Base-by-base conservation (phyloP, 768 basidiomycete species). In the Boletales sp. region DNA sequence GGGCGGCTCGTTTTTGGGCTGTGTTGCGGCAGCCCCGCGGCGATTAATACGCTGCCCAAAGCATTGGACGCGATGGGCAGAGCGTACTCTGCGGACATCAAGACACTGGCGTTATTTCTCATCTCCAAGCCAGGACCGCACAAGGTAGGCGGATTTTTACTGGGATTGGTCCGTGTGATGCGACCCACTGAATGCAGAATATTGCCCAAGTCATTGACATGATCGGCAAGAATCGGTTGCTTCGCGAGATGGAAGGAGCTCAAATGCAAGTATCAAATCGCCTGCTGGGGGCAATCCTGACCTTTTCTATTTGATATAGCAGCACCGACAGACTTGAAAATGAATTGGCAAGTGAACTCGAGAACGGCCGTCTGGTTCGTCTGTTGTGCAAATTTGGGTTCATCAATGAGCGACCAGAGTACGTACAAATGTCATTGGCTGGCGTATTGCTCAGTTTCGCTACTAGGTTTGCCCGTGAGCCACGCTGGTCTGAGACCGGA, bases 401-500 rank as follows among this genome's bases (percentile, higher is more conserved):
- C 69, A 97, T 99, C 73, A 98, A 98, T 66, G 97, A 99, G 64
- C 79, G 97, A n/a, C 95, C 97, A 3, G 97, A 98, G 93, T 97
- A 64, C 48, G 90, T 79, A 7, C 24, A 27, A 27, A 15, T 32
- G 48, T 19, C 36, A 9, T 35, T 3, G n/a, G 37, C 17, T 15
- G 34, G 13, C 9, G 37, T 29, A 31, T 47, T 47, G 32, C 44
- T 55, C 27, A 59, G 5, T 7, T n/a, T 40, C 48, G 31, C 3
- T n/a, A n/a, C 39, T 18, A 94, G 93, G 60, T 97, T 97, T 60
- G 87, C 94, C n/a, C 86, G 88, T 37, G 95, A 97, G 61, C 84
- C 90, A 2, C 81, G 94, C 3, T 99, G 97, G 97, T 94, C 94
- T 12, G 97, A 99, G 64, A 98, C 97, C 0, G 97, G 97, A 2